phyloP scores from a whole-genome alignment of 2,329 filamentous ascomycete species.

The Diatrype stigma region DNA sequence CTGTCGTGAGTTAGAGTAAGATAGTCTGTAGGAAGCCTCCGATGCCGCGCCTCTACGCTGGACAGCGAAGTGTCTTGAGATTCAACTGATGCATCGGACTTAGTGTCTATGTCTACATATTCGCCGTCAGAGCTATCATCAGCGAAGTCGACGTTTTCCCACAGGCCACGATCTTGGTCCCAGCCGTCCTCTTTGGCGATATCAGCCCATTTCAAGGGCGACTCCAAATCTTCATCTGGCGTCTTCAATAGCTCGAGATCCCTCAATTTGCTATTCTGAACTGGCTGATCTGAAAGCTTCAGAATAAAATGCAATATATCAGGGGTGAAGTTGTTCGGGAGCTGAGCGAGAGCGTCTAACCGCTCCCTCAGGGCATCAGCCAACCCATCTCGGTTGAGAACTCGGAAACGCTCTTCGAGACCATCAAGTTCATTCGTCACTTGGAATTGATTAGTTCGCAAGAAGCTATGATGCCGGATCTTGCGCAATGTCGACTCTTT shows the following conservation, averaged over 20 bases:
- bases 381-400: constrained; percentile 74
- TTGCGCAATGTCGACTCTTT: constrained; percentile 47
- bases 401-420: constrained; percentile 79
- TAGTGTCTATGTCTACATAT: constrained; percentile 33
- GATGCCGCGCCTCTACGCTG: constrained; percentile 24
- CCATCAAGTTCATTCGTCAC: constrained; percentile 62
- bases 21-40: constrained; percentile 28
- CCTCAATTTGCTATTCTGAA: constrained; percentile 62
- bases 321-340: constrained; percentile 63
- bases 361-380: constrained; percentile 64
- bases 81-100: constrained; percentile 28
- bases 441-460: constrained; percentile 72
- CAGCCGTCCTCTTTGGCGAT: constrained; percentile 74
- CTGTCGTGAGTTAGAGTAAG: constrained; percentile 32
- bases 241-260: constrained; percentile 54
- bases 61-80: constrained; percentile 35
- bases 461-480: constrained; percentile 52
- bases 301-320: constrained; percentile 77
- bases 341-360: constrained; percentile 52
- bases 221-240: constrained; percentile 38
- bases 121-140: constrained; percentile 64
- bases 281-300: constrained; percentile 75
- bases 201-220: constrained; percentile 70
- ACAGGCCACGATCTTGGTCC: constrained; percentile 61
- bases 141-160: constrained; percentile 64